Base-by-base conservation (phyloP, 306 rosid genomes). In the Hippophae gyantsensis region DNA sequence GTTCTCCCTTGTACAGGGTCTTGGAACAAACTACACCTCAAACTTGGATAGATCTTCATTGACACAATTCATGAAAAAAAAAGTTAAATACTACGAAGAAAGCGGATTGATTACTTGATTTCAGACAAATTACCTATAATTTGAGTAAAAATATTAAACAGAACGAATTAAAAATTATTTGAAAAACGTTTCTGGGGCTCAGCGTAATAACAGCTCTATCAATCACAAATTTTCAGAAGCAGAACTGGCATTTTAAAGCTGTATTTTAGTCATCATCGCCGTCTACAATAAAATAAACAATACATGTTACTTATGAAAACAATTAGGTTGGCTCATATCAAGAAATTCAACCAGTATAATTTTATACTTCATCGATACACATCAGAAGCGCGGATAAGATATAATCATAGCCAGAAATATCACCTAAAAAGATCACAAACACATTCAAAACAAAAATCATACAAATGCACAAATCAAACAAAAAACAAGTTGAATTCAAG, bases 171-270 rank as follows among this genome's bases (percentile, higher is more conserved):
- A 18, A 18, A 18, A 18, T 23, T 3, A n/a, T 2, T 0, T 12
- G 2, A 5, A 5, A 7, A 3, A 0, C 1, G 6, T 18, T 18
- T 3, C 6, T 0, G n/a, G 43, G 80, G 87, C 95, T 89, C 97
- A 89, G 95, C 63, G 11, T 0, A 61, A 9, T 26, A 65, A 77
- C 97, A 89, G 95, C 95, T 84, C 72, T 86, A 59, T 80, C 95
- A 26, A 79, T 90, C 97, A 90, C 62, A 63, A 72, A 25, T 67
- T 56, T 52, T 86, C 95, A 73, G 97, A 80, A 86, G 97, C 97
- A 90, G 97, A 90, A 90, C 97, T 86, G 95, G 95, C 97, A 60
- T 76, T 76, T 65, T 61, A 41, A 84, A 90, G 97, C 90, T 90
- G 97, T 56, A 54, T 10, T 1, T 43, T 54, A 0, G 74, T 87